Evolutionary conservation across 1,139 yeast species (phyloP), one percentile per base, ranked within the genome.

Genomic region (Suhomyces terraborum): DNA sequence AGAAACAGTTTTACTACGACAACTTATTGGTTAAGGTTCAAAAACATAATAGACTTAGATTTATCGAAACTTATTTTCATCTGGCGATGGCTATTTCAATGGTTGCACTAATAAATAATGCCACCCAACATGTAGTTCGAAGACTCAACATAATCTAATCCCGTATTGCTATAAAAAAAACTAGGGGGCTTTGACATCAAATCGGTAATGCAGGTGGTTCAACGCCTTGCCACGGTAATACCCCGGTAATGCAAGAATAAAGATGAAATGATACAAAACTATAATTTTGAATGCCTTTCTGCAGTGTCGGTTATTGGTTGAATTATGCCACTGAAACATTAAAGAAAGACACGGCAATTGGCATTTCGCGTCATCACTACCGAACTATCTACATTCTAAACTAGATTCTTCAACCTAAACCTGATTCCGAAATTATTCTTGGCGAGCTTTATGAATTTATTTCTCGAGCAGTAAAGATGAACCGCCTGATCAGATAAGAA

Each of bases 271-370:
- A 19, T 23, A 29, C 32, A 29, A 28, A 28, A 16, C 31, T n/a
- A 17, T 25, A 17, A 18, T 20, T 5, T 8, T 13, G 6, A 12
- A 26, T 26, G 21, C 21, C 3, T 20, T n/a, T 6, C n/a, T 29
- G 32, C 32, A 29, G 9, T 17, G 21, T 18, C 32, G 32, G 23
- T 29, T 18, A 29, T 18, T 19, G 8, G 23, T 18, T 17, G 20
- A 13, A 12, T 20, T 9, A 13, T 29, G 6, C 4, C 19, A 18
- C 14, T 29, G 23, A 20, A 19, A 19, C 32, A 14, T 29, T 19
- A 23, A 19, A 29, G 31, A 28, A 13, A 28, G 32, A 18, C 21
- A 20, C 32, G 32, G 32, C 32, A 29, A 29, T 29, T 19, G 23
- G 19, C 22, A 19, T 19, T 29, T 18, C 19, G 17, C 13, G 17